Evolutionary conservation across 768 basidiomycete genomes (phyloP).

Genomic region (Tricholomella constricta): DNA sequence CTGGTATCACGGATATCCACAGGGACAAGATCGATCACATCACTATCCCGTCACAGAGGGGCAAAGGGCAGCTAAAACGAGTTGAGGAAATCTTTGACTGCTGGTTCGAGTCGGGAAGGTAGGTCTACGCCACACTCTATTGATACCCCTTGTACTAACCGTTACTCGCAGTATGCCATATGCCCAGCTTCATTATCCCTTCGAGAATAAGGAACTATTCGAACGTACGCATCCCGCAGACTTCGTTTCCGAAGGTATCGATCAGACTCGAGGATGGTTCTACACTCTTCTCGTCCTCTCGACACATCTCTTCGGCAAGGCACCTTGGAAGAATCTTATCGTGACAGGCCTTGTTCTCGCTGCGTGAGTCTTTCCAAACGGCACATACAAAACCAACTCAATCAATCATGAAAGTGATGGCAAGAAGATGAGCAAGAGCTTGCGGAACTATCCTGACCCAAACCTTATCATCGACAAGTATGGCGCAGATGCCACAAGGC

Average conservation of each 20-base stretch:
- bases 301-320: conserved; percentile 91
- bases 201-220: conserved; percentile 92
- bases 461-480: conserved; percentile 86
- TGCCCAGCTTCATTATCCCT: conserved; percentile 96
- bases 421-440: conserved; percentile 99
- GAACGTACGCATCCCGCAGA: conserved; percentile 89
- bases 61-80: conserved; percentile 83
- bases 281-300: conserved; percentile 95
- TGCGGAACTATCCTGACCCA: conserved; percentile 97
- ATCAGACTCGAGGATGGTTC: conserved; percentile 99
- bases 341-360: conserved; percentile 96
- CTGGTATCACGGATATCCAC: conserved; percentile 87
- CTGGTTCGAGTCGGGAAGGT: conserved; percentile 99
- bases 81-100: conserved; percentile 99
- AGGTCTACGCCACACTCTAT: conserved; percentile 21
- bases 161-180: conserved; percentile 89
- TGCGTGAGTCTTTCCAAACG: conserved; percentile 53
- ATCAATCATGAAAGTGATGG: conserved; percentile 64
- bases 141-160: background rate
- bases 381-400: conserved; percentile 3
- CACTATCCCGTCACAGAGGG: conserved; percentile 89
- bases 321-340: conserved; percentile 98
- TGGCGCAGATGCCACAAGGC: conserved; percentile 96
- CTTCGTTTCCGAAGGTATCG: conserved; percentile 97
- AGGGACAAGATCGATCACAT: conserved; percentile 94